Evolutionary conservation across 345 rosid genomes (phyloP).

Genomic region (Mallotus nudiflorus): DNA sequence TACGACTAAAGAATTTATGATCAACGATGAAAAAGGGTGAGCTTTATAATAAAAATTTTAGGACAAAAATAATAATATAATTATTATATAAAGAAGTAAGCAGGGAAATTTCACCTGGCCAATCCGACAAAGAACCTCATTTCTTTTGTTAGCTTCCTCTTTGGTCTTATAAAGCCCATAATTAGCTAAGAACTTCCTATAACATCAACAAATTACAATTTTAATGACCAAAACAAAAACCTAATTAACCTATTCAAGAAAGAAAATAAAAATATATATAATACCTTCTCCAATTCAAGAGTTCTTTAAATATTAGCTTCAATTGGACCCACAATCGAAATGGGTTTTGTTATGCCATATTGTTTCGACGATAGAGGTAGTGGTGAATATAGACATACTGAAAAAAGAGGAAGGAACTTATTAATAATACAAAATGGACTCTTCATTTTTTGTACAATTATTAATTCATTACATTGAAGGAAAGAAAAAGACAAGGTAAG

Average conservation of each 20-base stretch:
- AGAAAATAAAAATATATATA: constrained; percentile 9
- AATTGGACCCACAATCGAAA: constrained; percentile 74
- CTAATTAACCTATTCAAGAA: not conserved
- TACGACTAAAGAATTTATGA: too few relatives aligned
- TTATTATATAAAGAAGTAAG: not conserved
- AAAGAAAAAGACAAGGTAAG: too few relatives aligned
- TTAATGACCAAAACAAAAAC: constrained; percentile 10
- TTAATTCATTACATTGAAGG: too few relatives aligned
- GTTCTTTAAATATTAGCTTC: constrained; percentile 67
- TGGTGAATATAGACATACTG: too few relatives aligned
- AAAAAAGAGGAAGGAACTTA: too few relatives aligned
- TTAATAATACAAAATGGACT: too few relatives aligned
- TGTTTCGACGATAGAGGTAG: constrained; percentile 44
- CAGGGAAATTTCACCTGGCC: constrained; percentile 40
- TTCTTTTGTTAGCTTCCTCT: constrained; percentile 73
- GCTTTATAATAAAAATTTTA: not conserved
- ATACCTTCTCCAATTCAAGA: constrained; percentile 66
- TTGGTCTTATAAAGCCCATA: constrained; percentile 72
- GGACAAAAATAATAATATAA: not conserved
- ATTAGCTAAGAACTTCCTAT: constrained; percentile 56
- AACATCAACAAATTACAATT: constrained; percentile 5
- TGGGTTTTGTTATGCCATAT: constrained; percentile 74
- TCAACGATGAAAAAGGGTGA: not conserved
- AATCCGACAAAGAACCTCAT: constrained; percentile 63
- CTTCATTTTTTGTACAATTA: too few relatives aligned